Percentiles rank a stretch among this genome's conserved stretches.
Evolutionary conservation across 2,329 filamentous ascomycete genomes (phyloP).

Genomic region (Trichoderma sp.): DNA sequence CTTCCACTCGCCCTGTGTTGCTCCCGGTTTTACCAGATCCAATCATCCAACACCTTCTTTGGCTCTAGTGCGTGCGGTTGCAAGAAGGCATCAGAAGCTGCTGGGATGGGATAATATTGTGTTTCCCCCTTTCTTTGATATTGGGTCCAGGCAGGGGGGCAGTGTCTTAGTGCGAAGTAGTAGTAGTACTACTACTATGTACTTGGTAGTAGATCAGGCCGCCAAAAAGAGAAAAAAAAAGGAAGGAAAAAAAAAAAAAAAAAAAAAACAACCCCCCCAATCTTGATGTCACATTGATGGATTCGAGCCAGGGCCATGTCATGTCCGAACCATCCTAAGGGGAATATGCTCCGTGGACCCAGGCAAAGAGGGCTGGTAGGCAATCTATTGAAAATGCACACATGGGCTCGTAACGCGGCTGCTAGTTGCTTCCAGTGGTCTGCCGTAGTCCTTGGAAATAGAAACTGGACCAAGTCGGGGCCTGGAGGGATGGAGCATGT

Average conservation of each 20-base stretch:
- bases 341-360: constrained; percentile 9
- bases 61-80: neutral
- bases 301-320: constrained; percentile 5
- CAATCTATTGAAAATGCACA: constrained; percentile 12
- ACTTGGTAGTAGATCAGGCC: too few species aligned
- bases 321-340: constrained; percentile 6
- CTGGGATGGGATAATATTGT: neutral
- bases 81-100: neutral
- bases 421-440: neutral
- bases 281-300: constrained; percentile 11
- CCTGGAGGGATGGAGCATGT: neutral
- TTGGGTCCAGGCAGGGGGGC: neutral
- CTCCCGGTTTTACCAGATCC: neutral
- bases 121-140: neutral
- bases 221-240: neutral
- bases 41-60: neutral
- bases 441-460: neutral
- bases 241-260: too few species aligned
- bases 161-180: too few species aligned
- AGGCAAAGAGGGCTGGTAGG: constrained; percentile 14
- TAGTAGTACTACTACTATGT: too few species aligned
- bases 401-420: neutral
- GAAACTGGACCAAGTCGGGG: neutral
- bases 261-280: too few species aligned
- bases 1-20: constrained; percentile 8